Percentiles rank a stretch among this genome's conserved stretches.
These are phyloP conservation scores for Euphorbia neoarborescens DNA, from an alignment of 441 rosid species.

Conservation along the genomic window DNA sequence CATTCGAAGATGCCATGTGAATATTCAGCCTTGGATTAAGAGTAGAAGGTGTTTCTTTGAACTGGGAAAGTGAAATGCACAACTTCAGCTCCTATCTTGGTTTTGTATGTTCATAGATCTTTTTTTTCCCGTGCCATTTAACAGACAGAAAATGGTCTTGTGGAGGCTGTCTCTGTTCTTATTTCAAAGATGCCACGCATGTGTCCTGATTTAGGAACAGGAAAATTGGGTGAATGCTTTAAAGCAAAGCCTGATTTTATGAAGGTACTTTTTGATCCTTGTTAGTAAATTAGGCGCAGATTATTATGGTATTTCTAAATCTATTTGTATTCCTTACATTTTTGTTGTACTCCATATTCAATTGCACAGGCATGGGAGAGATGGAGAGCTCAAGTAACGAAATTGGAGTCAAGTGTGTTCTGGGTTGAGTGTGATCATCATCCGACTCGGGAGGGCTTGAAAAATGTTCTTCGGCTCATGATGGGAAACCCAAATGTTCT, in stretches of 20 bases:
- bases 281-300: neutral
- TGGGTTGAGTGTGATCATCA: conserved; percentile 82
- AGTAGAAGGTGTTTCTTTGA: conserved; percentile 26
- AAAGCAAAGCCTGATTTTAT: conserved; percentile 80
- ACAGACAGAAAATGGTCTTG: conserved; percentile 90
- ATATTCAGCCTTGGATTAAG: conserved; percentile 56
- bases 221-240: conserved; percentile 73
- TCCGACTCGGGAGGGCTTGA: conserved; percentile 73
- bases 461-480: conserved; percentile 77
- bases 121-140: conserved; percentile 20
- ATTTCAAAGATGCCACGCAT: conserved; percentile 86
- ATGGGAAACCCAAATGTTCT: conserved; percentile 58
- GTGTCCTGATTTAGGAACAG: conserved; percentile 56
- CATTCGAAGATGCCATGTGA: conserved; percentile 80
- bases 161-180: conserved; percentile 85
- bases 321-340: neutral
- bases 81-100: neutral
- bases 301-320: neutral
- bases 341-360: conserved; percentile 14
- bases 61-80: neutral
- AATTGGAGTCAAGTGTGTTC: conserved; percentile 72
- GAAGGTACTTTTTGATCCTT: conserved; percentile 46
- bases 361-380: conserved; percentile 73
- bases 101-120: conserved; percentile 5
- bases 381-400: conserved; percentile 81